Evolutionary conservation across 192 early-diverging fungal species (phyloP).

Genomic region (Blastocladiella britannica): DNA sequence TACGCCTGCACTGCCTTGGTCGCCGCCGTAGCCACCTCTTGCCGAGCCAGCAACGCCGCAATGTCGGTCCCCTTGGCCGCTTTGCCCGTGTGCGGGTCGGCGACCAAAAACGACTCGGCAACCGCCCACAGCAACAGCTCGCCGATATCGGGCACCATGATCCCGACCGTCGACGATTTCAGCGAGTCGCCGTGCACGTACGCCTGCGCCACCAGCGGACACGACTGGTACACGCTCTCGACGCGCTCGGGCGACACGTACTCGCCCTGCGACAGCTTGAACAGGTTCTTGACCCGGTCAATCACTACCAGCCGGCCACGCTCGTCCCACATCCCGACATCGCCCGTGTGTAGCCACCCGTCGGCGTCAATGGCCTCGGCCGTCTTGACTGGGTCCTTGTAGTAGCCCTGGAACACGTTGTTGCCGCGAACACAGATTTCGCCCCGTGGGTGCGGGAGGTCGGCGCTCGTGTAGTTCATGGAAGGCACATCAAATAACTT

Average conservation of each 20-base stretch:
- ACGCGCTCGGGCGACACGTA: conserved; percentile 71
- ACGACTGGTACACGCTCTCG: conserved; percentile 39
- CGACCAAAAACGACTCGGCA: too few species aligned
- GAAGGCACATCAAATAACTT: conserved; percentile 78
- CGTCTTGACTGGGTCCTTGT: conserved; percentile 65
- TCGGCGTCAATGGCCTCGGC: conserved; percentile 55
- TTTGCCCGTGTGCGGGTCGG: too few species aligned
- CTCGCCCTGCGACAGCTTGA: conserved; percentile 59
- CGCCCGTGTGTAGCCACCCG: conserved; percentile 80
- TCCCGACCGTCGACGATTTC: conserved; percentile 44
- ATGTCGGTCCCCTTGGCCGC: too few species aligned
- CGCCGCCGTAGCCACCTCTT: too few species aligned
- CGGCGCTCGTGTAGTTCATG: conserved; percentile 67
- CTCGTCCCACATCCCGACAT: conserved; percentile 53
- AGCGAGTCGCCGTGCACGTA: conserved; percentile 64
- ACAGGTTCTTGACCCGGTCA: conserved; percentile 68
- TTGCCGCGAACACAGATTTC: conserved; percentile 74
- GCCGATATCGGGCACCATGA: conserved; percentile 54
- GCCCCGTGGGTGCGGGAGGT: conserved; percentile 66
- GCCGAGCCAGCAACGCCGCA: too few species aligned
- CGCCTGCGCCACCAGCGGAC: conserved; percentile 43
- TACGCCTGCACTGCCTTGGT: too few species aligned
- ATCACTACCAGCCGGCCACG: conserved; percentile 57
- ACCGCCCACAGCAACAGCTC: too few species aligned
- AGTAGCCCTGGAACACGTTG: conserved; percentile 61